Percentiles rank a stretch among this genome's conserved stretches.
Conservation (phyloP, 2,329 filamentous ascomycete species). For the Mycosphaerella arachidis region DNA sequence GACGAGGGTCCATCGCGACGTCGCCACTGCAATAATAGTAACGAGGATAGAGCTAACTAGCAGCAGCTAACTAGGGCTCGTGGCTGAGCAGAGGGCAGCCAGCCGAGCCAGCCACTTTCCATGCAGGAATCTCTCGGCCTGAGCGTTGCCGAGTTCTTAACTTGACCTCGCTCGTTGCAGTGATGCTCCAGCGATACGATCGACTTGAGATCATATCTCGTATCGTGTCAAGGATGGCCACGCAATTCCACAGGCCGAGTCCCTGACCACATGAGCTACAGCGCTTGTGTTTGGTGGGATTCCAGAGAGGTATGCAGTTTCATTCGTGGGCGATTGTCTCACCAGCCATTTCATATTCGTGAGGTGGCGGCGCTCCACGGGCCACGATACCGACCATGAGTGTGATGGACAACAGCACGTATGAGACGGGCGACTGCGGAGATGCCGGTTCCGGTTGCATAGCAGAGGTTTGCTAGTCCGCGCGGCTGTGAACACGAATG, state of each 20-base stretch:
- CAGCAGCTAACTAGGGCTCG: background rate
- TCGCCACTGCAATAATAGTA: background rate
- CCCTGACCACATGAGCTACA: background rate
- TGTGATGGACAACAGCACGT: background rate
- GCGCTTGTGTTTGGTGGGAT: background rate
- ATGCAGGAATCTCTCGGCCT: background rate
- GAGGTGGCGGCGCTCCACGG: slow-evolving; percentile 4
- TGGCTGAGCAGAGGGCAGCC: background rate
- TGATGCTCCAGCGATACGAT: background rate
- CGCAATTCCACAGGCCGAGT: background rate
- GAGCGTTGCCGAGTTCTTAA: background rate
- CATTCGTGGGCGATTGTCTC: slow-evolving; percentile 3
- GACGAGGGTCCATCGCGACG: background rate
- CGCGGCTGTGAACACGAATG: background rate
- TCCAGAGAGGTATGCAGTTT: background rate
- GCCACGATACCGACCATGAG: background rate
- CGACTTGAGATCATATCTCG: background rate
- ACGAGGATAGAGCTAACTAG: background rate
- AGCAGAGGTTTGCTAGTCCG: background rate
- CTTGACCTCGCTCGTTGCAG: background rate
- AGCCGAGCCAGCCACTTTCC: background rate
- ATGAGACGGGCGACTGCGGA: background rate
- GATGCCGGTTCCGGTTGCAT: background rate
- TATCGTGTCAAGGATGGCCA: background rate
- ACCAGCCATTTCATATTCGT: slow-evolving; percentile 2